Evolutionary conservation across 176 grass and related monocot genomes (phyloP).

Genomic region (Triticum dicoccoides): DNA sequence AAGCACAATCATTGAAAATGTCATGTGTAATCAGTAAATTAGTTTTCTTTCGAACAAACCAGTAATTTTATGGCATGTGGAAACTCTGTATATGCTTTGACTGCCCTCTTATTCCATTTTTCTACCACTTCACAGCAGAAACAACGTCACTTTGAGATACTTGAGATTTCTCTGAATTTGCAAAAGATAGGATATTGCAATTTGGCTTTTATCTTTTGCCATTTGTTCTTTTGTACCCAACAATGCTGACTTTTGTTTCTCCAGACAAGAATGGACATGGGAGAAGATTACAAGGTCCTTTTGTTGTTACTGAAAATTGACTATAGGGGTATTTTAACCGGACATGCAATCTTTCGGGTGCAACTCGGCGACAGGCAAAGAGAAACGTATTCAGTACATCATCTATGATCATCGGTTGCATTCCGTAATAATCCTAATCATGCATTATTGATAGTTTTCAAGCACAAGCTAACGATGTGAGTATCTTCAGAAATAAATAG

Average conservation of each 20-base stretch:
- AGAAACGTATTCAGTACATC: not conserved
- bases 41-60: no score
- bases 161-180: not conserved
- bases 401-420: not conserved
- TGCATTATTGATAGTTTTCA: not conserved
- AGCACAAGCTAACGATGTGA: not conserved
- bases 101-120: no score
- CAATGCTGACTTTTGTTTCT: conserved; percentile 4
- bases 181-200: not conserved
- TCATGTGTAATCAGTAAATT: no score
- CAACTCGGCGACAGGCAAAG: not conserved
- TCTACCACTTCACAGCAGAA: no score
- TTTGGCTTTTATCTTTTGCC: not conserved
- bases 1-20: no score
- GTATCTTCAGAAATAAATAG: not conserved
- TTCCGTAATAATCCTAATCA: not conserved
- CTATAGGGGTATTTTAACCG: not conserved
- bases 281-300: not conserved
- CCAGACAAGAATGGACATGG: not conserved
- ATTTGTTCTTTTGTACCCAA: not conserved
- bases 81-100: no score
- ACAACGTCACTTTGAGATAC: not conserved
- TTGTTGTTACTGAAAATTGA: not conserved
- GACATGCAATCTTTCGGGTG: not conserved
- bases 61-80: no score